phyloP scores from a whole-genome alignment of 768 basidiomycete genomes.

The Kwoniella bestiolae region DNA sequence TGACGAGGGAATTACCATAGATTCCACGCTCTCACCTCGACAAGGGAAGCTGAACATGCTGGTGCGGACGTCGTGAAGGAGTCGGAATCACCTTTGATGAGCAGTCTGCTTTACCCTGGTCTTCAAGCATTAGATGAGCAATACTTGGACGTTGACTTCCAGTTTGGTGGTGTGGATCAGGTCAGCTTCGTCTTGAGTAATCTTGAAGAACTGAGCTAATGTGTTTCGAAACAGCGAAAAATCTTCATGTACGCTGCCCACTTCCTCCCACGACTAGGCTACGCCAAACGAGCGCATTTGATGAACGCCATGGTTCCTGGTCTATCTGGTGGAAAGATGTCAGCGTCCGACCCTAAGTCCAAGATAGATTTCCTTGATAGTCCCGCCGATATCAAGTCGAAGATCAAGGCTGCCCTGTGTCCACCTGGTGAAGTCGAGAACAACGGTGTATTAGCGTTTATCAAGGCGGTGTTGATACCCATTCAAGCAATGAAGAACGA shows the following conservation, averaged over 20 bases:
- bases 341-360: constrained; percentile 93
- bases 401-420: constrained; percentile 90
- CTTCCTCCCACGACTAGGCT: constrained; percentile 91
- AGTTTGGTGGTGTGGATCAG: constrained; percentile 98
- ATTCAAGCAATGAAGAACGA: constrained; percentile 76
- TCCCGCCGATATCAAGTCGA: constrained; percentile 79
- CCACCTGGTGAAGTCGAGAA: constrained; percentile 86
- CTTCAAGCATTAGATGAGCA: constrained; percentile 96
- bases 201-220: constrained; percentile 10
- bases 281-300: constrained; percentile 89
- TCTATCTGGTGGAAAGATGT: constrained; percentile 95
- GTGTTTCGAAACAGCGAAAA: constrained; percentile 69
- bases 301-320: constrained; percentile 99
- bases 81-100: constrained; percentile 85
- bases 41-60: constrained; percentile 97
- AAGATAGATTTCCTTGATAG: constrained; percentile 97
- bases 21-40: constrained; percentile 85
- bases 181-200: constrained; percentile 60
- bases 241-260: constrained; percentile 98
- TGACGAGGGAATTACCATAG: constrained; percentile 16
- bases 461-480: constrained; percentile 83
- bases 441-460: constrained; percentile 87
- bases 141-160: constrained; percentile 93
- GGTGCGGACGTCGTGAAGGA: constrained; percentile 99
- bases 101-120: constrained; percentile 92